A percentile compares a stretch with the other conserved stretches of the same genome.
These are phyloP conservation scores for Trichoderma sp. DNA, from an alignment of 2,329 filamentous ascomycete species.

Conservation along the genomic window DNA sequence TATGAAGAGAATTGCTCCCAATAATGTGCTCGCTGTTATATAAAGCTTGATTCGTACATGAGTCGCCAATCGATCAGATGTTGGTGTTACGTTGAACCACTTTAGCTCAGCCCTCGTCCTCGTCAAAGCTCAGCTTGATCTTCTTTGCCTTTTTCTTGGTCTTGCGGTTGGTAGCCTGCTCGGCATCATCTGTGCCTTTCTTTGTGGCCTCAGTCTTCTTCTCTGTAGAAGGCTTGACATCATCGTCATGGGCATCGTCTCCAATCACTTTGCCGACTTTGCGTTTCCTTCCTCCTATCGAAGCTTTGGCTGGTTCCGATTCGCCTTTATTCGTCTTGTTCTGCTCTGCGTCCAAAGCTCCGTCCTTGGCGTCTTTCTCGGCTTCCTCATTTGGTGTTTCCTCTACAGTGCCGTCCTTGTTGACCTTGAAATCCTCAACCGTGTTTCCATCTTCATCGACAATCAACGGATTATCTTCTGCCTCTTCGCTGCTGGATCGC, in stretches of 20 bases:
- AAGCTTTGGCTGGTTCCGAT: constrained; percentile 28
- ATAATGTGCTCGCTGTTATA: neutral
- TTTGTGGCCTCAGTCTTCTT: constrained; percentile 16
- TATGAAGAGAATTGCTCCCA: too few relatives aligned
- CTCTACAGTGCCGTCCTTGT: constrained; percentile 44
- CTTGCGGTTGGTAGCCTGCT: constrained; percentile 33
- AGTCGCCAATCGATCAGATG: neutral
- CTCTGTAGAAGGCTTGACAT: constrained; percentile 12
- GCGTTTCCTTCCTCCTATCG: constrained; percentile 49
- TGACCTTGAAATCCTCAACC: constrained; percentile 46
- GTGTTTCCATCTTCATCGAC: constrained; percentile 71
- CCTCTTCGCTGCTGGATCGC: constrained; percentile 64
- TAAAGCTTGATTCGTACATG: neutral
- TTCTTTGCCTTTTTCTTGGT: constrained; percentile 59
- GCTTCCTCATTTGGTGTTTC: constrained; percentile 29
- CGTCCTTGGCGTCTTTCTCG: constrained; percentile 25
- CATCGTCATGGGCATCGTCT: constrained; percentile 33
- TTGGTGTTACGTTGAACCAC: neutral
- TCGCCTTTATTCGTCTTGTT: constrained; percentile 29
- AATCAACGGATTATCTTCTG: constrained; percentile 73
- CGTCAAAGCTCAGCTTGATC: constrained; percentile 66
- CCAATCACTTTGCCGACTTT: constrained; percentile 45
- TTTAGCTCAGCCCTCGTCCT: constrained; percentile 48
- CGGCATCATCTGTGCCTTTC: constrained; percentile 21
- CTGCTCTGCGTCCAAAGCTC: constrained; percentile 35